Evolutionary conservation across 2,329 filamentous ascomycete species (phyloP), one percentile per base, ranked within the genome.

Genomic region (Cladorrhinum sp.): DNA sequence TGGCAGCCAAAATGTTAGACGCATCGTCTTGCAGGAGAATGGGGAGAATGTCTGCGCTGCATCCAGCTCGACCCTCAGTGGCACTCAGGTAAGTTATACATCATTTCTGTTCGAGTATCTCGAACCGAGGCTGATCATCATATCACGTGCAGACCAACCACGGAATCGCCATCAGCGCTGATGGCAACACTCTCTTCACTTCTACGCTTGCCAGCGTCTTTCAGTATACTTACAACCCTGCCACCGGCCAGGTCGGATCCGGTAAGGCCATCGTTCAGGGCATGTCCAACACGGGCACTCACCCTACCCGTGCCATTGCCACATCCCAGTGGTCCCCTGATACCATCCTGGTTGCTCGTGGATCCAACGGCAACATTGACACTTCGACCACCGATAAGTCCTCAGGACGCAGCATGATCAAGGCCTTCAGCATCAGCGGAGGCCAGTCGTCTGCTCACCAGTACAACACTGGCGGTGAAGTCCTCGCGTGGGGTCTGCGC

Each of bases 281-380:
- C 33, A 84, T 86, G 80, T 73, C 73, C 14, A 65, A 66, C 49
- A 60, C 58, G 2, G 73, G 73, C 16, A 82, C 80, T 21, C 83
- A 86, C 61, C 77, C 75, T 4, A 84, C 82, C 1, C 75, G 83
- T 10, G 84, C 83, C 1, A 71, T 86, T 14, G 72, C 83, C 21
- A 72, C 83, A 2, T 78, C 81, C 1, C 70, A 74, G 20, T 72
- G 72, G 14, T 76, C 73, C 21, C 75, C 79, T 1, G 79, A 78
- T 18, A 73, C 80, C 62, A 73, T 86, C 2, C 71, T 86, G 10
- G 76, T 86, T 28, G 80, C 78, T 46, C 75, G 81, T 53, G 84
- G 84, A 10, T 82, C 79, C 52, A 74, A 74, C 30, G 72, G 71
- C 23, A 86, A 86, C 65, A 72, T 85, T 23, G 83, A 86, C 67